Conservation (phyloP, 73 alveolate genomes). For the Paramecium sexaurelia region DNA sequence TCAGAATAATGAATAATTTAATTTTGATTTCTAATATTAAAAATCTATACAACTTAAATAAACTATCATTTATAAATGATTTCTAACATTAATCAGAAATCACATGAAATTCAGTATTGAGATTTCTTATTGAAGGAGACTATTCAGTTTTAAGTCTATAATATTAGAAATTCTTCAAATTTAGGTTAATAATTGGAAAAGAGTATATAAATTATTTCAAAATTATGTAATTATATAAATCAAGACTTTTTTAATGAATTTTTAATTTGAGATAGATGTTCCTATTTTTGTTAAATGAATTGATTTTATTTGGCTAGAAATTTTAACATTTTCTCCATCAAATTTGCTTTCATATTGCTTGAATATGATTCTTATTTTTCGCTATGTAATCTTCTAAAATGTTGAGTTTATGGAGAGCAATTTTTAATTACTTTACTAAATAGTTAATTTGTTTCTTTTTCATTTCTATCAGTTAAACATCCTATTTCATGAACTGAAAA, state of each 20-base stretch:
- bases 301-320: not conserved
- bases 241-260: not conserved
- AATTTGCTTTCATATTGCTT: not conserved
- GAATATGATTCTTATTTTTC: not conserved
- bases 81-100: too few relatives aligned
- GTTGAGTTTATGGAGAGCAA: not conserved
- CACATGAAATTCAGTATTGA: too few relatives aligned
- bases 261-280: not conserved
- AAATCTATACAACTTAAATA: too few relatives aligned
- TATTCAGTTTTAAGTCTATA: too few relatives aligned
- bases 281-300: not conserved
- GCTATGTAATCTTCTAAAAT: not conserved
- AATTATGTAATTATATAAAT: not conserved
- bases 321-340: not conserved
- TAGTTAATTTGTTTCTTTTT: not conserved
- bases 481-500: not conserved
- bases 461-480: conserved; percentile 4
- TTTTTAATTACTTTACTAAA: not conserved
- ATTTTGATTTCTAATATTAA: too few relatives aligned
- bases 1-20: too few relatives aligned
- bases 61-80: too few relatives aligned
- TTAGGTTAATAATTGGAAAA: not conserved
- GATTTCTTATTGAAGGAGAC: too few relatives aligned
- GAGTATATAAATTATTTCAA: not conserved
- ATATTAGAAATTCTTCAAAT: too few relatives aligned